Percentiles rank a stretch among this genome's conserved stretches.
phyloP scores from a whole-genome alignment of 495 filamentous ascomycete species.

The Trichoderma parareesei region DNA sequence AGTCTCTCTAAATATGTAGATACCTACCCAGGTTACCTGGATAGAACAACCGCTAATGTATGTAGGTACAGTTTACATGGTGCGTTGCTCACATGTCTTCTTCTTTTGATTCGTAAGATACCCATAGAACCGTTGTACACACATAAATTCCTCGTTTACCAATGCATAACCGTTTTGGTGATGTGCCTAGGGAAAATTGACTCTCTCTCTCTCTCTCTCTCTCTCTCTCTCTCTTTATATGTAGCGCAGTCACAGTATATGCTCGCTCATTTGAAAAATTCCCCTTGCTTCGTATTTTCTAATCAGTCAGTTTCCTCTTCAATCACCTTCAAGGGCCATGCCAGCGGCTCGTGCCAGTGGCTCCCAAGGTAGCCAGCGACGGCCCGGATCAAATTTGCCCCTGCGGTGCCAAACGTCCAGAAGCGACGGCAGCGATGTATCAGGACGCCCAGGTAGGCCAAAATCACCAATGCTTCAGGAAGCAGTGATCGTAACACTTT shows the following conservation, averaged over 20 bases:
- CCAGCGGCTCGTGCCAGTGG: constrained; percentile 30
- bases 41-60: neutral
- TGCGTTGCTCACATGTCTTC: too few relatives aligned
- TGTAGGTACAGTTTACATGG: neutral
- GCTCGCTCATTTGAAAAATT: too few relatives aligned
- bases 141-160: too few relatives aligned
- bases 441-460: constrained; percentile 33
- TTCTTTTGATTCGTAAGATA: too few relatives aligned
- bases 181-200: too few relatives aligned
- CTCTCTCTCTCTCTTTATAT: too few relatives aligned
- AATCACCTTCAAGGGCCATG: constrained; percentile 24
- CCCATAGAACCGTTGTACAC: neutral
- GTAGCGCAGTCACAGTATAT: too few relatives aligned
- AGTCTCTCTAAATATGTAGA: too few relatives aligned
- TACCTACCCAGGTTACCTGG: too few relatives aligned
- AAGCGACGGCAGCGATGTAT: constrained; percentile 23
- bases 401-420: constrained; percentile 33
- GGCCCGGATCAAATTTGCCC: constrained; percentile 22
- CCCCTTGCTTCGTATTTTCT: neutral
- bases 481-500: constrained; percentile 24
- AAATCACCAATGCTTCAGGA: constrained; percentile 36
- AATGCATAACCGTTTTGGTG: too few relatives aligned
- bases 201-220: too few relatives aligned
- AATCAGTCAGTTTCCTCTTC: constrained; percentile 5
- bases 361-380: constrained; percentile 24